A percentile compares a stretch with the other conserved stretches of the same genome.
Conservation (phyloP, 2,329 filamentous ascomycete genomes). For the Lasiodiplodia sp. region DNA sequence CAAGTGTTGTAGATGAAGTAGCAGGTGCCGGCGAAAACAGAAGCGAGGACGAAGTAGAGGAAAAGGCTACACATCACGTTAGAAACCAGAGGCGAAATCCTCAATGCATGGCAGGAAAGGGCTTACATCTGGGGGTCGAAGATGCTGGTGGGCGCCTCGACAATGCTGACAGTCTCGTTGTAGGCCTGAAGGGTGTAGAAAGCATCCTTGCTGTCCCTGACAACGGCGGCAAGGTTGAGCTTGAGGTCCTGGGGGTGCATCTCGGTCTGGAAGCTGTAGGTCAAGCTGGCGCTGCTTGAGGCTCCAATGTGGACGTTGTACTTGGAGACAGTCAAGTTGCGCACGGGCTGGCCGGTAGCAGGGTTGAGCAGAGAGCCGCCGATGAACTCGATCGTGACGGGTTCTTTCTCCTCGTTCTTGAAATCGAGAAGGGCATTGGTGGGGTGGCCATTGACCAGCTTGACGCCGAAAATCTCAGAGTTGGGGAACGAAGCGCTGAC, state of each 20-base stretch:
- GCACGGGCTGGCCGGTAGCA: slow-evolving; percentile 65
- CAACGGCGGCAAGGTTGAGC: slow-evolving; percentile 77
- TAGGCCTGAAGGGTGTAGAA: slow-evolving; percentile 81
- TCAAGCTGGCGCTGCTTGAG: slow-evolving; percentile 76
- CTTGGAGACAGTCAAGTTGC: slow-evolving; percentile 81
- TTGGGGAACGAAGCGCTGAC: slow-evolving; percentile 67
- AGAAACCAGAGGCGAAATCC: not conserved
- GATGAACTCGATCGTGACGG: slow-evolving; percentile 78
- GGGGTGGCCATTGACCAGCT: slow-evolving; percentile 90
- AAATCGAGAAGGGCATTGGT: slow-evolving; percentile 84
- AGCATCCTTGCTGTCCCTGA: slow-evolving; percentile 70
- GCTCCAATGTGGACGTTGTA: slow-evolving; percentile 78
- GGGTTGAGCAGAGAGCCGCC: slow-evolving; percentile 69
- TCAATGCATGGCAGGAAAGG: not conserved
- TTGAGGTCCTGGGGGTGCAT: slow-evolving; percentile 90
- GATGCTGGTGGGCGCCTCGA: slow-evolving; percentile 89
- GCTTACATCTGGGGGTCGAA: slow-evolving; percentile 94
- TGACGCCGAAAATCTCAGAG: slow-evolving; percentile 88
- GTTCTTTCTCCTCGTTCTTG: slow-evolving; percentile 79
- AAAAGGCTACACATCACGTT: slow-evolving; percentile 73
- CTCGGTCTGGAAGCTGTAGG: slow-evolving; percentile 87
- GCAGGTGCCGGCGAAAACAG: slow-evolving; percentile 77
- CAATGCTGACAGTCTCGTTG: slow-evolving; percentile 83
- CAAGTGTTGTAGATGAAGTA: slow-evolving; percentile 99
- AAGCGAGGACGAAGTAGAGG: slow-evolving; percentile 90